Base-by-base conservation (phyloP, 495 filamentous ascomycete genomes). In the Geopyxis carbonaria region DNA sequence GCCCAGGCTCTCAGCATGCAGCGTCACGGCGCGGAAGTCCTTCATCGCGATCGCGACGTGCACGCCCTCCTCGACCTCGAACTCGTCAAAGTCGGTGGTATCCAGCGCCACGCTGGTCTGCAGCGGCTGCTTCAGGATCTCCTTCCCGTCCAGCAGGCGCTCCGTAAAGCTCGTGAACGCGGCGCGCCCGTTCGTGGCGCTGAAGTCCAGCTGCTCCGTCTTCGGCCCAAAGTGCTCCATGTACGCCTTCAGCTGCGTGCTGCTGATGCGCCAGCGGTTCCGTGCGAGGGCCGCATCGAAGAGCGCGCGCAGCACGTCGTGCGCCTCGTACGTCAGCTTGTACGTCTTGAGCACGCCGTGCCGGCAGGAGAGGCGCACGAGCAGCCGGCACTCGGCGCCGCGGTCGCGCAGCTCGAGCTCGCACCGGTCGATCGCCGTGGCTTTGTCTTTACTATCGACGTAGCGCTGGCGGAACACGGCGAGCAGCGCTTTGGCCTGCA, bases 101-200 rank as follows among this genome's bases (percentile, higher is more conserved):
- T 91, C 81, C 15, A 93, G 69, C 3, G 86, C 73, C 22, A 97
- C 80, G 10, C 80, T 83, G 4, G 89, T 97, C 42, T 93, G 83
- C 11, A 97, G 69, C 2, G 89, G 87, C 57, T 92, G 80, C 59
- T 92, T 93, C 31, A 97, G 67, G 22, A 92, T 73, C 48, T 93
- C 85, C 64, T 80, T 89, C 8, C 81, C 83, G 42, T 78, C 76
- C 36, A 69, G 70, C 25, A 86, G 70, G 57, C 89, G 93, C 49
- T 93, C 89, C 1, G 87, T 95, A 51, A 87, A 95, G 57, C 86
- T 94, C 1, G 83, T 94, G 48, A 97, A 92, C 32, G 79, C 75
- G 0, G 66, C 71, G 42, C 71, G 69, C 15, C 67, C 73, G 19
- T 69, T 64, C 11, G 23, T 7, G 18, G 24, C n/a, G 53, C 77